phyloP scores from a whole-genome alignment of 805 yeast genomes.

The Suhomyces emberorum region DNA sequence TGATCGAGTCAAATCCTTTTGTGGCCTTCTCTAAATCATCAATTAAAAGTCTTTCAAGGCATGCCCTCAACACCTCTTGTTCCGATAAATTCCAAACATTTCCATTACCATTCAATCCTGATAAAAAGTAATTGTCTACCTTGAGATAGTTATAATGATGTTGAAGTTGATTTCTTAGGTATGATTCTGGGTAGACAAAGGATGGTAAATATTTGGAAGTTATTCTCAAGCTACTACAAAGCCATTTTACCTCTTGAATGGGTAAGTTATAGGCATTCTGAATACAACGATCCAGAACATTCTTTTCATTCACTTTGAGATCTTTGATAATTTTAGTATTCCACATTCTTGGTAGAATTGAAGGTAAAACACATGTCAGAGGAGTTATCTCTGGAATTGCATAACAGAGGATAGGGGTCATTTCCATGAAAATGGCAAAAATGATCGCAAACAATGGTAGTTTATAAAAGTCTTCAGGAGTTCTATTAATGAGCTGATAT shows the following conservation, averaged over 20 bases:
- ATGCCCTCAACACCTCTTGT: constrained; percentile 51
- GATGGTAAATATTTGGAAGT: constrained; percentile 40
- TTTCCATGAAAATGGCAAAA: constrained; percentile 49
- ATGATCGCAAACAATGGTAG: constrained; percentile 51
- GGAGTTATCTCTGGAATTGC: constrained; percentile 55
- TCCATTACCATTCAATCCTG: constrained; percentile 35
- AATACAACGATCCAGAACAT: neutral
- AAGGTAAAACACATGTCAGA: constrained; percentile 55
- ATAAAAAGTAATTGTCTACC: constrained; percentile 51
- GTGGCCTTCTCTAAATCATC: constrained; percentile 24
- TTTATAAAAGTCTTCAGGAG: constrained; percentile 48
- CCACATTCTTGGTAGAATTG: constrained; percentile 37
- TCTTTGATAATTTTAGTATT: constrained; percentile 14
- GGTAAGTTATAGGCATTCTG: constrained; percentile 50
- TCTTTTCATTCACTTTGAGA: constrained; percentile 12
- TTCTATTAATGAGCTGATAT: constrained; percentile 49
- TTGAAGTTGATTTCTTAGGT: constrained; percentile 34
- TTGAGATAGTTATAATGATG: constrained; percentile 41
- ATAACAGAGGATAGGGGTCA: constrained; percentile 52
- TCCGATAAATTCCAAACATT: constrained; percentile 45
- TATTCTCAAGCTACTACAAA: constrained; percentile 36
- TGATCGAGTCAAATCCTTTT: constrained; percentile 20
- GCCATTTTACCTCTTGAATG: constrained; percentile 30
- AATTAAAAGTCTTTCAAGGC: constrained; percentile 56
- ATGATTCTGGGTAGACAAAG: constrained; percentile 34